Percentiles rank a stretch among this genome's conserved stretches.
phyloP scores from a whole-genome alignment of 164 flowering plant genomes.

The Nymphaea colorata region DNA sequence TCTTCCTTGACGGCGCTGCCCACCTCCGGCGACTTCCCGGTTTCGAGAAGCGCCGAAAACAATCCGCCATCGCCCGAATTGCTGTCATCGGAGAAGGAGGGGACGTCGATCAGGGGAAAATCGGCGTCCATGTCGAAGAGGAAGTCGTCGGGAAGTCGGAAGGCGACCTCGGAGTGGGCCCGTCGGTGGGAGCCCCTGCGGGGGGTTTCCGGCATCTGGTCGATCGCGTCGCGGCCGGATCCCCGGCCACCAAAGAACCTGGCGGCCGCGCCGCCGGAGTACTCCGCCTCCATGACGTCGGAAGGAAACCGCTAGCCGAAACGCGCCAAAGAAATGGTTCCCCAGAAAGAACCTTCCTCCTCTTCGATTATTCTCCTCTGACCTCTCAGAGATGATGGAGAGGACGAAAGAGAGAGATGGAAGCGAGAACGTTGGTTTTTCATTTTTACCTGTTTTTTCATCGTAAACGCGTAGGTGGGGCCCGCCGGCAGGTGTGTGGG shows the following conservation, averaged over 20 bases:
- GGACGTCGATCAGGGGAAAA: conserved; percentile 23
- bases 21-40: not conserved
- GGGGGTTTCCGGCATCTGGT: conserved; percentile 56
- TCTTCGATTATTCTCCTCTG: no score
- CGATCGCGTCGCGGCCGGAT: conserved; percentile 24
- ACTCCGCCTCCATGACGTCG: not conserved
- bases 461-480: no score
- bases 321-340: no score
- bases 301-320: not conserved
- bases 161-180: conserved; percentile 68
- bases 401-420: no score
- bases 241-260: conserved; percentile 6
- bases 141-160: conserved; percentile 48
- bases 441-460: no score
- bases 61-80: conserved; percentile 1
- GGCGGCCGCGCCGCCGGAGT: not conserved
- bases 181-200: conserved; percentile 55
- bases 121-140: conserved; percentile 33
- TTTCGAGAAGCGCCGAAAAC: not conserved
- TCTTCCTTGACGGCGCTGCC: not conserved
- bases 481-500: no score
- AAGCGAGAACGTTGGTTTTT: no score
- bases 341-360: no score
- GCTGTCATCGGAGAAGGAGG: conserved; percentile 18
- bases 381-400: no score